A percentile compares a stretch with the other conserved stretches of the same genome.
These are phyloP conservation scores for Wickerhamiella spandovensis DNA, from an alignment of 805 yeast species.

Conservation along the genomic window DNA sequence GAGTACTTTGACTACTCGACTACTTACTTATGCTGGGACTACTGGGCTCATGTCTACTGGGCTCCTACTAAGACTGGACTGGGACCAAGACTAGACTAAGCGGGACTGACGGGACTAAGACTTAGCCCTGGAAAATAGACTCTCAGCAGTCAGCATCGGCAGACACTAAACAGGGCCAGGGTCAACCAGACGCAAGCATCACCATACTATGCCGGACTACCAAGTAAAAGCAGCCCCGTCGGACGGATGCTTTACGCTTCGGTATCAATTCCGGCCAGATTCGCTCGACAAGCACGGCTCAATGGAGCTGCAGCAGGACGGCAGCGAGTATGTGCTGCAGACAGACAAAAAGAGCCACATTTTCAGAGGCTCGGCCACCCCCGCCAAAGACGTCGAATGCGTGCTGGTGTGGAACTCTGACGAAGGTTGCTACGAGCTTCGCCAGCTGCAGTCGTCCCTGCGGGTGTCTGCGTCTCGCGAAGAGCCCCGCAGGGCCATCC, in stretches of 20 bases:
- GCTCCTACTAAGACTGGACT: too few species aligned
- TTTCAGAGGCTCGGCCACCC: slow-evolving; percentile 18
- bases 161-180: neutral
- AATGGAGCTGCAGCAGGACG: slow-evolving; percentile 11
- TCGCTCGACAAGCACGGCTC: slow-evolving; percentile 1
- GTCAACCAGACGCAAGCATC: too few species aligned
- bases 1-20: too few species aligned
- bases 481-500: slow-evolving; percentile 3
- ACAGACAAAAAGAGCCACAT: slow-evolving; percentile 4
- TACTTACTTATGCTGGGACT: too few species aligned
- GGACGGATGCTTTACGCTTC: slow-evolving; percentile 6
- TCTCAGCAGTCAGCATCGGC: too few species aligned
- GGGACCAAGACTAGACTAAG: too few species aligned
- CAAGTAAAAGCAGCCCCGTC: neutral
- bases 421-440: slow-evolving; percentile 15
- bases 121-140: too few species aligned
- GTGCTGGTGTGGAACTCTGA: slow-evolving; percentile 71
- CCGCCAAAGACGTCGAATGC: slow-evolving; percentile 36
- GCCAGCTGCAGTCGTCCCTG: slow-evolving; percentile 14
- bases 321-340: slow-evolving; percentile 14
- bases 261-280: slow-evolving; percentile 14
- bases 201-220: neutral
- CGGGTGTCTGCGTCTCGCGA: slow-evolving; percentile 15
- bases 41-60: too few species aligned
- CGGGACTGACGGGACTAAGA: too few species aligned